These are phyloP conservation scores for Phaeosphaeriaceae sp. DNA, from an alignment of 2,329 filamentous ascomycete species.

Conservation along the genomic window DNA sequence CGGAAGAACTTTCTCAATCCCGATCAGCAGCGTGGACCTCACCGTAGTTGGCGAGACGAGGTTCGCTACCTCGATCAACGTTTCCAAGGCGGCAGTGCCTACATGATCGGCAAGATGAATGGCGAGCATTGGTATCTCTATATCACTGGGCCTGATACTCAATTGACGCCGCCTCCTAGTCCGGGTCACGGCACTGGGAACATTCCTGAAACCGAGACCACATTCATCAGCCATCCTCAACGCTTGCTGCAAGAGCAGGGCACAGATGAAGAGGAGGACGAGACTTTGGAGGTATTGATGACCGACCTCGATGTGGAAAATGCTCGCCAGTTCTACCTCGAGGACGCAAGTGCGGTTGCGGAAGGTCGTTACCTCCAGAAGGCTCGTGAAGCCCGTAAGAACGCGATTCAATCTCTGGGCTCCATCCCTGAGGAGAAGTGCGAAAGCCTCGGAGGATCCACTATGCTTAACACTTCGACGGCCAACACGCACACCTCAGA, in stretches of 20 bases:
- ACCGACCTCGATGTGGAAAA: slow-evolving; percentile 71
- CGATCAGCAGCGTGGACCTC: slow-evolving; percentile 89
- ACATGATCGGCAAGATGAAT: slow-evolving; percentile 99
- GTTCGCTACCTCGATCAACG: slow-evolving; percentile 90
- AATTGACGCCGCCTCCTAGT: slow-evolving; percentile 81
- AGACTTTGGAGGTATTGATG: slow-evolving; percentile 76
- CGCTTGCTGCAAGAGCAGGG: slow-evolving; percentile 54
- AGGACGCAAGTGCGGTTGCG: slow-evolving; percentile 88
- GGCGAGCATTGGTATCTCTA: slow-evolving; percentile 99
- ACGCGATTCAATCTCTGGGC: slow-evolving; percentile 65
- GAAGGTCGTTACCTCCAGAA: slow-evolving; percentile 76
- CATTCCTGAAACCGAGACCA: slow-evolving; percentile 64
- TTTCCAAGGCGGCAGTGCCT: slow-evolving; percentile 91
- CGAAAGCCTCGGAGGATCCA: slow-evolving; percentile 44
- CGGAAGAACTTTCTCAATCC: slow-evolving; percentile 98
- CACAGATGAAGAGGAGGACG: slow-evolving; percentile 66
- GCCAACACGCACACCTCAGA: slow-evolving; percentile 55
- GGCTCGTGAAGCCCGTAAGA: slow-evolving; percentile 67
- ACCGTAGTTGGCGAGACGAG: slow-evolving; percentile 97
- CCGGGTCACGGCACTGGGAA: slow-evolving; percentile 57
- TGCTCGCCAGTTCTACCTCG: slow-evolving; percentile 72
- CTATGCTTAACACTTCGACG: slow-evolving; percentile 44
- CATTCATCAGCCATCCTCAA: slow-evolving; percentile 65
- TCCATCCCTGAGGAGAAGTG: slow-evolving; percentile 61
- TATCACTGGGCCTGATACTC: slow-evolving; percentile 83